Percentiles rank a stretch among this genome's conserved stretches.
Conservation (phyloP, 805 yeast genomes). For the Ogataea zsoltii region DNA sequence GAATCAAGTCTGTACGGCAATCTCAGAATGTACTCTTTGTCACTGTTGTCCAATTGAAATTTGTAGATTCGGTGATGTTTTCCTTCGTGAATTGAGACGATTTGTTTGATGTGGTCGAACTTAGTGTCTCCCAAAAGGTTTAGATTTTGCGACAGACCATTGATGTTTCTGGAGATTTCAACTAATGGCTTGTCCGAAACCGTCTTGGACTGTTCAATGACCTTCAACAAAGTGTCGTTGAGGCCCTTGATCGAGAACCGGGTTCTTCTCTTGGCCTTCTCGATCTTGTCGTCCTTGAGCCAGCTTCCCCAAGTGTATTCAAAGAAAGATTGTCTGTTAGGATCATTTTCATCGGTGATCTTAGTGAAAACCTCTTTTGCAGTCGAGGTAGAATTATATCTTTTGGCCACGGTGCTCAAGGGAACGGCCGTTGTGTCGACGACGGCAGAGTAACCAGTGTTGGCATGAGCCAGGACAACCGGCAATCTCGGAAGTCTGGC, state of each 20-base stretch:
- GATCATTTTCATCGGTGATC: slow-evolving; percentile 61
- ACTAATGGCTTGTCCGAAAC: slow-evolving; percentile 22
- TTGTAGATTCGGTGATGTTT: slow-evolving; percentile 89
- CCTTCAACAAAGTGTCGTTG: slow-evolving; percentile 48
- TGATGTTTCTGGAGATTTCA: slow-evolving; percentile 18
- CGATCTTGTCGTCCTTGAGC: slow-evolving; percentile 74
- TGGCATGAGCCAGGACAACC: not conserved
- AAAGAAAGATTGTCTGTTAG: slow-evolving; percentile 71
- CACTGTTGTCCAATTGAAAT: slow-evolving; percentile 50
- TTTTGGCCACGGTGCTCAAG: not conserved
- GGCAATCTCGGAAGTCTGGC: not conserved
- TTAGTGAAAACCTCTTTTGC: slow-evolving; percentile 48
- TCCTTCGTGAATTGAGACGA: slow-evolving; percentile 89
- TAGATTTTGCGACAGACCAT: slow-evolving; percentile 25
- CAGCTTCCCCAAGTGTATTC: slow-evolving; percentile 95
- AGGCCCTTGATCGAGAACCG: slow-evolving; percentile 81
- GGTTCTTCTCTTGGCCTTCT: slow-evolving; percentile 77
- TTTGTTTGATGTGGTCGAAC: slow-evolving; percentile 53
- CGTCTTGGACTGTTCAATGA: slow-evolving; percentile 41
- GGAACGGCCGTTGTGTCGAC: not conserved
- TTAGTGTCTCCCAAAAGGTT: slow-evolving; percentile 18
- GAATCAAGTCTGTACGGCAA: slow-evolving; percentile 81
- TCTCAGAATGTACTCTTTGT: slow-evolving; percentile 63
- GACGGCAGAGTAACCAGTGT: not conserved
- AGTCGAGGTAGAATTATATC: slow-evolving; percentile 11